A percentile compares a stretch with the other conserved stretches of the same genome.
Conservation (phyloP, 2,329 filamentous ascomycete genomes). For the Biscogniauxia marginata region DNA sequence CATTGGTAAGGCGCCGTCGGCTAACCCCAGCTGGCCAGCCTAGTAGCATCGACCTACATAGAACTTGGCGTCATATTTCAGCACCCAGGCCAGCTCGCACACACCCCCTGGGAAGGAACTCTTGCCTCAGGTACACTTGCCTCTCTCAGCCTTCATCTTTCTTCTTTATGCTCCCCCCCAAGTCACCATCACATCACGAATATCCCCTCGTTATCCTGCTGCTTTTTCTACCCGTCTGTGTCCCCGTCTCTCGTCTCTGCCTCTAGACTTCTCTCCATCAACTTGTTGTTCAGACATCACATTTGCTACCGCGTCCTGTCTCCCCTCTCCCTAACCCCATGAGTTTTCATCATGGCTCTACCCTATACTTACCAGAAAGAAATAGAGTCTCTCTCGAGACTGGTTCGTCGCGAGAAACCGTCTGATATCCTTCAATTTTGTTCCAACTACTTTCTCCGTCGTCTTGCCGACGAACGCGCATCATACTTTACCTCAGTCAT, state of each 20-base stretch:
- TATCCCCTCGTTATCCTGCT: conserved; percentile 7
- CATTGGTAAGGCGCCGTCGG: conserved; percentile 13
- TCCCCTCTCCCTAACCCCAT: background rate
- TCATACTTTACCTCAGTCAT: conserved; percentile 42
- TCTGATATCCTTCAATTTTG: conserved; percentile 68
- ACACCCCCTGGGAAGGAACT: conserved; percentile 1
- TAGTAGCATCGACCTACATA: conserved; percentile 18
- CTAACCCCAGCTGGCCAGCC: conserved; percentile 25
- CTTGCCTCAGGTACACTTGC: conserved; percentile 1
- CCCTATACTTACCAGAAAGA: conserved; percentile 59
- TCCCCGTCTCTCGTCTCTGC: background rate
- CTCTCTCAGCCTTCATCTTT: conserved; percentile 3
- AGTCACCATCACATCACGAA: conserved; percentile 10
- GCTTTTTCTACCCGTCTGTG: background rate
- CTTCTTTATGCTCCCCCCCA: conserved; percentile 9
- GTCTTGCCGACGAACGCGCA: conserved; percentile 64
- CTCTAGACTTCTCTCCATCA: background rate
- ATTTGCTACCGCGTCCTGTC: background rate
- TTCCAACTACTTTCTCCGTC: conserved; percentile 65
- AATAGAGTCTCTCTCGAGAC: conserved; percentile 61
- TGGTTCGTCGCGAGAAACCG: conserved; percentile 58
- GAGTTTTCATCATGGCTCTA: conserved; percentile 40
- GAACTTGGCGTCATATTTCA: conserved; percentile 12
- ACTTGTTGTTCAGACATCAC: background rate
- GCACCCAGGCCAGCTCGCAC: conserved; percentile 7